phyloP scores from a whole-genome alignment of 2,329 filamentous ascomycete species.

The Apiospora malaysiana region DNA sequence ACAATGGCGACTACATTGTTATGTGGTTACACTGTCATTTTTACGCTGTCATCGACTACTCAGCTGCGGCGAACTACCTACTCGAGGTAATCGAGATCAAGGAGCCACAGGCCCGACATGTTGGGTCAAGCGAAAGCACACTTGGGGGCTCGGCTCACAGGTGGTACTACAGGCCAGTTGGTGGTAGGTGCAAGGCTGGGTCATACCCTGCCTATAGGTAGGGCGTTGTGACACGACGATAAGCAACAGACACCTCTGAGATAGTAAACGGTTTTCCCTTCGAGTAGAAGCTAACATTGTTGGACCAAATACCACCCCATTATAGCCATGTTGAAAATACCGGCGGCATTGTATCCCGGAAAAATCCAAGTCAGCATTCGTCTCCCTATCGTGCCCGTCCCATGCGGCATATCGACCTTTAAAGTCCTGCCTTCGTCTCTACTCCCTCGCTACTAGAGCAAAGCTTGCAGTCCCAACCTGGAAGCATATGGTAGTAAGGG shows the following conservation, averaged over 20 bases:
- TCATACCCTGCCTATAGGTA: too few relatives aligned
- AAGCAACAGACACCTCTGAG: background rate
- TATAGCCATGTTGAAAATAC: background rate
- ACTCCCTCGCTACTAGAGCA: background rate
- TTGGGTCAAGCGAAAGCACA: background rate
- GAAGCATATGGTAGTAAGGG: background rate
- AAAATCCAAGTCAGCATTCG: too few relatives aligned
- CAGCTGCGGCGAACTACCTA: background rate
- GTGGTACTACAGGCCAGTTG: background rate
- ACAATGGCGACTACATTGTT: background rate
- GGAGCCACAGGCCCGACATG: background rate
- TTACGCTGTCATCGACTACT: background rate
- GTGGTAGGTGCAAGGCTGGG: background rate
- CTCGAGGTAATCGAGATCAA: background rate
- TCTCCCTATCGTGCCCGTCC: background rate
- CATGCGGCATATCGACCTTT: background rate
- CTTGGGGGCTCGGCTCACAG: background rate
- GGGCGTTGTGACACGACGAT: background rate
- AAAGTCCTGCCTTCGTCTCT: background rate
- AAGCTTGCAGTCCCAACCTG: background rate
- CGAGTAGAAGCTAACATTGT: background rate
- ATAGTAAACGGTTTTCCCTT: background rate
- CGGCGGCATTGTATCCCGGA: background rate
- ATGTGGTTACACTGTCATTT: background rate
- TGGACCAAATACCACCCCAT: background rate